Percentiles rank a stretch among this genome's conserved stretches.
Conservation (phyloP, 2,329 filamentous ascomycete genomes). For the Trichoderma arundinaceum region DNA sequence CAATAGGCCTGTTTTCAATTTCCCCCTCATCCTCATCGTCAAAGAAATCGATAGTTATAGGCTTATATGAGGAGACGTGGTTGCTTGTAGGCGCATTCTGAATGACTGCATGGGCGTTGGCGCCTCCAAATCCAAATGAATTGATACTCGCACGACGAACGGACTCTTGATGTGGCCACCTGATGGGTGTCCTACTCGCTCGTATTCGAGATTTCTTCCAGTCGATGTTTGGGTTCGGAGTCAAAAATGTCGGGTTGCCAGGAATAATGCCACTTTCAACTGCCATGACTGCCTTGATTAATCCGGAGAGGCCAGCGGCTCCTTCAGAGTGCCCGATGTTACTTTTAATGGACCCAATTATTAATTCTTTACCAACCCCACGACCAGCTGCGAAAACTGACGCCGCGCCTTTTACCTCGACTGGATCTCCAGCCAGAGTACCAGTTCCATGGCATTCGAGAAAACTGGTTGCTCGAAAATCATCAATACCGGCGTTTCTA, state of each 20-base stretch:
- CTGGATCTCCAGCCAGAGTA: slow-evolving; percentile 50
- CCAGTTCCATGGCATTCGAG: slow-evolving; percentile 54
- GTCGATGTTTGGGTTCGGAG: not conserved
- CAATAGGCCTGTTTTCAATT: not conserved
- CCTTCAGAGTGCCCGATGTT: slow-evolving; percentile 44
- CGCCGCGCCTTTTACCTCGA: slow-evolving; percentile 44
- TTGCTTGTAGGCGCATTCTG: slow-evolving; percentile 31
- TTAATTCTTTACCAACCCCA: slow-evolving; percentile 32
- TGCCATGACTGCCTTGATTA: slow-evolving; percentile 41
- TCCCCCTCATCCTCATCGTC: not conserved
- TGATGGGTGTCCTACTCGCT: slow-evolving; percentile 24
- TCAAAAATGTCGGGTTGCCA: slow-evolving; percentile 46
- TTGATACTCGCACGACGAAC: slow-evolving; percentile 34
- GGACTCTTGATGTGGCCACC: slow-evolving; percentile 32
- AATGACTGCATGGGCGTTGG: slow-evolving; percentile 39
- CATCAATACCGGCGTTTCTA: slow-evolving; percentile 36
- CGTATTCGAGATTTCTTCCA: slow-evolving; percentile 11
- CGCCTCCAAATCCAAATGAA: slow-evolving; percentile 41
- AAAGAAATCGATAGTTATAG: not conserved
- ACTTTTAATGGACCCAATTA: slow-evolving; percentile 44
- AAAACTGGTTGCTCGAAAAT: slow-evolving; percentile 38
- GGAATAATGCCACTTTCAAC: slow-evolving; percentile 33
- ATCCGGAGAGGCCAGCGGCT: slow-evolving; percentile 39
- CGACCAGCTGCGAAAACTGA: slow-evolving; percentile 18
- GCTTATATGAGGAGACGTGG: not conserved